Conservation (phyloP, 164 flowering plant genomes). For the Chimonanthus praecox region DNA sequence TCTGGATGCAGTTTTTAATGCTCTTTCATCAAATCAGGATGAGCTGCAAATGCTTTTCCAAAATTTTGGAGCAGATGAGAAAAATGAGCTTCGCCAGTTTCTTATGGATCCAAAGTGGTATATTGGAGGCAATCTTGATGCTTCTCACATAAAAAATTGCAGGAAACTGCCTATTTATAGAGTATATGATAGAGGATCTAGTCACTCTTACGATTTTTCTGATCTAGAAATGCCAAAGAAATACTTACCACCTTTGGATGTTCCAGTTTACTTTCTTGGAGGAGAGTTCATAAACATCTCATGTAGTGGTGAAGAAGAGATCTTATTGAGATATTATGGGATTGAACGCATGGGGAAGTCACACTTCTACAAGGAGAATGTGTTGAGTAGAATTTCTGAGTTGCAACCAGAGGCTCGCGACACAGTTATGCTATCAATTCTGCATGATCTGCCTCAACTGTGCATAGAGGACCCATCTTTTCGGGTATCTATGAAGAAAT, state of each 20-base stretch:
- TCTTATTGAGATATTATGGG: conserved; percentile 62
- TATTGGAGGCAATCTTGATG: conserved; percentile 42
- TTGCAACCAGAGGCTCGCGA: conserved; percentile 68
- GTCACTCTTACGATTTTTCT: conserved; percentile 35
- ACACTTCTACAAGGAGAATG: conserved; percentile 53
- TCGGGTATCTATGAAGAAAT: conserved; percentile 50
- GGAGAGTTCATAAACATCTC: conserved; percentile 53
- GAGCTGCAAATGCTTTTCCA: conserved; percentile 20
- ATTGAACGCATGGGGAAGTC: conserved; percentile 76
- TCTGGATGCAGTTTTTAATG: conserved; percentile 67
- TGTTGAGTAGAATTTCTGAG: conserved; percentile 45
- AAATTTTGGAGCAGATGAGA: conserved; percentile 45
- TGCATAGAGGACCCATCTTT: conserved; percentile 63
- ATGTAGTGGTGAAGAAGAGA: conserved; percentile 59
- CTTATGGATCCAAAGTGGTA: conserved; percentile 90
- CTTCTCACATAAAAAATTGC: conserved; percentile 46
- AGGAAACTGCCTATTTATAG: conserved; percentile 62
- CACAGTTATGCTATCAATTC: conserved; percentile 61
- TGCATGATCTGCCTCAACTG: conserved; percentile 76
- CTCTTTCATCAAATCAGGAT: conserved; percentile 35
- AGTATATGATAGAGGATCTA: conserved; percentile 48
- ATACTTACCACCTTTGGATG: conserved; percentile 62
- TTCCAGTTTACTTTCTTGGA: conserved; percentile 50
- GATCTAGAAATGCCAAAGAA: conserved; percentile 60
- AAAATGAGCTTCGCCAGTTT: conserved; percentile 68